Percentiles rank a stretch among this genome's conserved stretches.
Evolutionary conservation across 2,329 filamentous ascomycete species (phyloP).

Genomic region (Hymenotorrendiella dingleyae): DNA sequence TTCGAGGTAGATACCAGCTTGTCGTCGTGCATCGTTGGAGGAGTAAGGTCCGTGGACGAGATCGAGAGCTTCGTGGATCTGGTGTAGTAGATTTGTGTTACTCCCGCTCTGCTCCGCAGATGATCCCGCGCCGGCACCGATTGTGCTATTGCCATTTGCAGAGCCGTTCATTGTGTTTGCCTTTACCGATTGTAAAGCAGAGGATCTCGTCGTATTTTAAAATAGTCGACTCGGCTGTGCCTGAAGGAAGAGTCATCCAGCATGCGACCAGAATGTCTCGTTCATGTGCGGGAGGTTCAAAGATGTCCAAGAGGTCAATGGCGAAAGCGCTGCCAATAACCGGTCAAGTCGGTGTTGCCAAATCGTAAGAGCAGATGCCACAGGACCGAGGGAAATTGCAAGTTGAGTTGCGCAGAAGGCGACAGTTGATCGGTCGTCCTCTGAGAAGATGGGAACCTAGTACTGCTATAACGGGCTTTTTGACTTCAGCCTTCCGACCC

Average conservation of each 20-base stretch:
- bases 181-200: background rate
- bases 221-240: conserved; percentile 1
- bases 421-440: no score
- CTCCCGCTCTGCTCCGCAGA: conserved; percentile 32
- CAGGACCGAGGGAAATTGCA: no score
- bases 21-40: conserved; percentile 71
- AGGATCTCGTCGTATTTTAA: background rate
- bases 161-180: conserved; percentile 24
- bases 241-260: conserved; percentile 15
- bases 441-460: no score
- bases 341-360: no score
- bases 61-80: conserved; percentile 78
- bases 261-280: conserved; percentile 13
- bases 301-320: background rate
- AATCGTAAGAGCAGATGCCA: no score
- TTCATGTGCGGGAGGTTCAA: conserved; percentile 15
- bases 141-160: conserved; percentile 18
- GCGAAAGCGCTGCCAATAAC: no score
- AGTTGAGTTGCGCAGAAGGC: background rate
- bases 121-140: conserved; percentile 6
- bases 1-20: conserved; percentile 83
- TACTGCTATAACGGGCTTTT: no score
- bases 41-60: conserved; percentile 81
- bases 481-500: background rate
- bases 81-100: conserved; percentile 46